Evolutionary conservation across 495 filamentous ascomycete species (phyloP).

Genomic region (Aspergillus affinis): DNA sequence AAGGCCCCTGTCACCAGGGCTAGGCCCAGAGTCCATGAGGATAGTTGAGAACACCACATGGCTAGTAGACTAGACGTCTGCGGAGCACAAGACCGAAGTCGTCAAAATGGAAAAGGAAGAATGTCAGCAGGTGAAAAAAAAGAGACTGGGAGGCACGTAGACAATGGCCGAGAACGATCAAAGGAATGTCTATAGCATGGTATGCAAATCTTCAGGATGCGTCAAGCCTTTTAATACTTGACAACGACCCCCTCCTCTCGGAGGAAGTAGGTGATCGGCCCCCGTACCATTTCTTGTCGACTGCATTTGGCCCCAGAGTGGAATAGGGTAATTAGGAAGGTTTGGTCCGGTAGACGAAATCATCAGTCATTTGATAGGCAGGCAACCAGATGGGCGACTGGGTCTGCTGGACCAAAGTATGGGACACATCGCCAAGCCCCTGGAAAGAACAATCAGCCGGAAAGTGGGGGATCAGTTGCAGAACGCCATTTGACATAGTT

Average conservation of each 20-base stretch:
- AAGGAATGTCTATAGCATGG: not conserved
- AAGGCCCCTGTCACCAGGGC: conserved; percentile 5
- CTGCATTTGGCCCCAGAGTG: conserved; percentile 10
- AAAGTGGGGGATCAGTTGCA: conserved; percentile 6
- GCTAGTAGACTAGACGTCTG: not conserved
- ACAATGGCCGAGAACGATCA: not conserved
- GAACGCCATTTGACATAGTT: conserved; percentile 4
- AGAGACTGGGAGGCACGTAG: conserved; percentile 10
- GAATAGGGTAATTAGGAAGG: not conserved
- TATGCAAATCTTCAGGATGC: not conserved
- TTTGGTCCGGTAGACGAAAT: conserved; percentile 3
- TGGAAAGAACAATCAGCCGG: not conserved
- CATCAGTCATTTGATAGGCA: conserved; percentile 14
- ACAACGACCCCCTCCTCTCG: not conserved
- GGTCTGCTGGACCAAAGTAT: conserved; percentile 13
- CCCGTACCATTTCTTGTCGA: not conserved
- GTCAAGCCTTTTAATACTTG: conserved; percentile 9
- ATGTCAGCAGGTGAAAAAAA: conserved; percentile 3
- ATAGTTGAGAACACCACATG: conserved; percentile 12
- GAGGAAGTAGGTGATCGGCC: not conserved
- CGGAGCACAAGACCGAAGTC: not conserved
- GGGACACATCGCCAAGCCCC: conserved; percentile 2
- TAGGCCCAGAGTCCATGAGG: conserved; percentile 10
- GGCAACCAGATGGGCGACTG: conserved; percentile 9
- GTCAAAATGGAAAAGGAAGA: not conserved